Base-by-base conservation (phyloP, 169 alveolate genomes). In the Cryptosporidium ubiquitum region DNA sequence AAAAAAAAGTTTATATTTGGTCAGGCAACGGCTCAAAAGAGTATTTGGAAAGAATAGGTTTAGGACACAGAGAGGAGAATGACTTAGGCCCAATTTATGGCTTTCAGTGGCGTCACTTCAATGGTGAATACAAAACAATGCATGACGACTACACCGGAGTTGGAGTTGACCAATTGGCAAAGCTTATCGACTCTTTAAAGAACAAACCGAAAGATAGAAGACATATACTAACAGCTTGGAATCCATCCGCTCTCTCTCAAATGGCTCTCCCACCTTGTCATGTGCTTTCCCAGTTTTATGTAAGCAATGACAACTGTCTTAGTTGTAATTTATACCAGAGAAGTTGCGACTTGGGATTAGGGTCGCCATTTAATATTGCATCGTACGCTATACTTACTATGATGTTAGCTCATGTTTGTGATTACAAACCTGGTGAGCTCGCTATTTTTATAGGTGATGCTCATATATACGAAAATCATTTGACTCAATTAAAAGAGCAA, bases 201-300 rank as follows among this genome's bases (percentile, higher is more conserved):
- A 95, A 94, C 18, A 95, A 98, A 69, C 99, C 99, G 1, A 92
- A 94, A 14, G 96, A 96, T 89, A 94, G 99, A 79, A 94, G 99
- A 60, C 93, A 97, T 79, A 92, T 98, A 39, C 73, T 98, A 69
- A 93, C 97, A 61, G 99, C 99, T 9, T 97, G 99, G 99, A 98
- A 98, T 92, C 98, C 98, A 31, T 84, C 92, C 42, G 99, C 95
- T 71, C 84, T 97, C n/a, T 86, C 93, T 70, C 84, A 95, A 86
- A 98, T 98, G 99, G 99, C 99, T 51, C 94, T 98, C 55, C 99
- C 99, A 5, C 99, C 99, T 10, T 98, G 99, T 93, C 99, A 98
- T 93, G 93, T 97, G 51, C 86, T 98, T 84, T 95, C 97, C 84
- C 99, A 98, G 92, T 98, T 98, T 91, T 97, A 95, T 91, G 99